A percentile compares a stretch with the other conserved stretches of the same genome.
These are phyloP conservation scores for Thielaviopsis punctulata DNA, from an alignment of 2,329 filamentous ascomycete species.

Conservation along the genomic window DNA sequence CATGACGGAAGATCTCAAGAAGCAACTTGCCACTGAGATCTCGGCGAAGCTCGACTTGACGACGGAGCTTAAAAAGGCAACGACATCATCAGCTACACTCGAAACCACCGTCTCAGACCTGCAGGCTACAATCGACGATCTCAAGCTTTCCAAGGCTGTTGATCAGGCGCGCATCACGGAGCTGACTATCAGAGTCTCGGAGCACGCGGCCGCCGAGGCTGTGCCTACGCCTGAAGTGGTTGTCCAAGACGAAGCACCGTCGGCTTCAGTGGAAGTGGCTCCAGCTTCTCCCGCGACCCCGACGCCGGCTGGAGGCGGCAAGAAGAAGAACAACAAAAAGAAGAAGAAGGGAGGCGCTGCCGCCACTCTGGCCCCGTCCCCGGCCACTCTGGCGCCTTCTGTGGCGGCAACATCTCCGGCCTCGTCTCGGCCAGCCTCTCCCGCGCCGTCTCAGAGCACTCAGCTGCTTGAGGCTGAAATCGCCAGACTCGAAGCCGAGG, in stretches of 20 bases:
- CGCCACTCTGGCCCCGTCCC: slow-evolving; percentile 16
- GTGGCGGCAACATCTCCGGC: slow-evolving; percentile 12
- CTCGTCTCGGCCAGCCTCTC: slow-evolving; percentile 3
- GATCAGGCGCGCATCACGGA: slow-evolving; percentile 25
- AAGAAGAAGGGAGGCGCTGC: slow-evolving; percentile 64
- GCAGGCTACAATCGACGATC: slow-evolving; percentile 8
- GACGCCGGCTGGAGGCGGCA: slow-evolving; percentile 14
- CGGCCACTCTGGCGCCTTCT: slow-evolving; percentile 21
- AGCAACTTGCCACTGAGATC: slow-evolving; percentile 21
- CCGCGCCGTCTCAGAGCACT: background rate
- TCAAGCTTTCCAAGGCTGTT: slow-evolving; percentile 23
- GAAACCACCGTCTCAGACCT: slow-evolving; percentile 3
- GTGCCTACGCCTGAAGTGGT: slow-evolving; percentile 14
- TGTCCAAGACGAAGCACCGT: slow-evolving; percentile 15
- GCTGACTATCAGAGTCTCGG: slow-evolving; percentile 21
- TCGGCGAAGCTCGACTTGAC: slow-evolving; percentile 22
- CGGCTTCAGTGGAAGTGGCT: too few relatives aligned
- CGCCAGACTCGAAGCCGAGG: slow-evolving; percentile 31
- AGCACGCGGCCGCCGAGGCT: slow-evolving; percentile 12
- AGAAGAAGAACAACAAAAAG: slow-evolving; percentile 60
- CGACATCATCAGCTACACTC: slow-evolving; percentile 20
- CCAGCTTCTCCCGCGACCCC: slow-evolving; percentile 16
- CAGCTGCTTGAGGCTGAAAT: slow-evolving; percentile 32
- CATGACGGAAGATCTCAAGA: slow-evolving; percentile 20
- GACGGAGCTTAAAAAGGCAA: slow-evolving; percentile 23